Percentiles rank a stretch among this genome's conserved stretches.
phyloP scores from a whole-genome alignment of 768 basidiomycete genomes.

The Rhizopogon vulgaris region DNA sequence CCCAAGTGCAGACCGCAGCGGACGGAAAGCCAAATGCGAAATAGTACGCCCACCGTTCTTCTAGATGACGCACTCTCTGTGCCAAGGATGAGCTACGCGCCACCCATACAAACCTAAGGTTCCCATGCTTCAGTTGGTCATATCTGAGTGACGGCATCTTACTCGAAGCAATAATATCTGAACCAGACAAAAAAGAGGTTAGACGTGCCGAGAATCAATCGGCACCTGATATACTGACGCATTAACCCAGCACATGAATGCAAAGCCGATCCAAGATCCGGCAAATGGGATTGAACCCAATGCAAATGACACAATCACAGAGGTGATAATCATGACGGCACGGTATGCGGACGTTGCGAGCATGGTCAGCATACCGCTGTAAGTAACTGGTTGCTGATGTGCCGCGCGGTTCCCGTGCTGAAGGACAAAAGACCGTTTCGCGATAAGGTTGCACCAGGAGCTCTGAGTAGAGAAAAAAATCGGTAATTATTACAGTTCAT shows the following conservation, averaged over 20 bases:
- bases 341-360: slow-evolving; percentile 80
- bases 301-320: slow-evolving; percentile 60
- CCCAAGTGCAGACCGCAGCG: slow-evolving; percentile 66
- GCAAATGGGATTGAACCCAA: slow-evolving; percentile 59
- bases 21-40: slow-evolving; percentile 81
- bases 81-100: slow-evolving; percentile 67
- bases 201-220: not conserved
- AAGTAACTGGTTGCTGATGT: slow-evolving; percentile 48
- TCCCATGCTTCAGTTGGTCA: slow-evolving; percentile 10
- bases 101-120: slow-evolving; percentile 68
- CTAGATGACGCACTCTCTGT: slow-evolving; percentile 63
- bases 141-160: slow-evolving; percentile 1
- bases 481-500: not conserved
- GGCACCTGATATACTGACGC: slow-evolving; percentile 52
- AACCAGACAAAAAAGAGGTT: not conserved
- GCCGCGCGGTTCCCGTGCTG: slow-evolving; percentile 60
- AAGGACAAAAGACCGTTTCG: slow-evolving; percentile 67
- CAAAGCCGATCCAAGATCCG: slow-evolving; percentile 55
- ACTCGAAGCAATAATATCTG: slow-evolving; percentile 93
- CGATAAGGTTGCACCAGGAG: slow-evolving; percentile 72
- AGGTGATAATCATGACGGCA: slow-evolving; percentile 75
- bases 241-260: slow-evolving; percentile 82
- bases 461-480: slow-evolving; percentile 38
- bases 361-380: slow-evolving; percentile 64
- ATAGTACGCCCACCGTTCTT: slow-evolving; percentile 88